A percentile compares a stretch with the other conserved stretches of the same genome.
phyloP scores from a whole-genome alignment of 2,329 filamentous ascomycete genomes.

The Alternaria metachromatica region DNA sequence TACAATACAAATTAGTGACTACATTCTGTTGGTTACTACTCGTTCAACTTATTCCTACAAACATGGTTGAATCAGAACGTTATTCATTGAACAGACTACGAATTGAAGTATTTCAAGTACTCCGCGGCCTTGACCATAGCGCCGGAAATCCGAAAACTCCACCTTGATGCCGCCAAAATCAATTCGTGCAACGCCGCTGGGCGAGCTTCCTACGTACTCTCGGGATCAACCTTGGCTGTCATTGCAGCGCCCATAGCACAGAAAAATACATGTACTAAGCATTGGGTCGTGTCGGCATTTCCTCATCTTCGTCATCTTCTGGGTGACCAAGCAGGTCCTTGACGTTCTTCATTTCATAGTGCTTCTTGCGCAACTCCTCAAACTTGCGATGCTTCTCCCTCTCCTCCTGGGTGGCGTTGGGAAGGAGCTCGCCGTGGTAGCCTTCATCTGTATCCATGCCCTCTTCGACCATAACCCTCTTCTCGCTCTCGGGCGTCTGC shows the following conservation, averaged over 20 bases:
- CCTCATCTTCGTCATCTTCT: conserved; percentile 14
- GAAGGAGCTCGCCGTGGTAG: conserved; percentile 67
- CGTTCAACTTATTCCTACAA: too few relatives aligned
- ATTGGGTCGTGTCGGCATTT: conserved; percentile 12
- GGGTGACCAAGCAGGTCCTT: conserved; percentile 75
- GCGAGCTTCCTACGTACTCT: not conserved
- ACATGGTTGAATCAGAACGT: not conserved
- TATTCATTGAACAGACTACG: conserved; percentile 2
- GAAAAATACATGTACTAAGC: not conserved
- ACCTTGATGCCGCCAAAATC: conserved; percentile 20
- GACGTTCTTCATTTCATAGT: conserved; percentile 98
- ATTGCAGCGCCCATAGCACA: not conserved
- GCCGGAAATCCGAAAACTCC: conserved; percentile 14
- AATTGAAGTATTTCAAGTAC: not conserved
- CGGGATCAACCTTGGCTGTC: not conserved
- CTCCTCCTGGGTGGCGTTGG: conserved; percentile 68
- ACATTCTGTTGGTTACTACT: too few relatives aligned
- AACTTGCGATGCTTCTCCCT: conserved; percentile 90
- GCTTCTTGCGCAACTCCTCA: conserved; percentile 89
- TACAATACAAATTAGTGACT: not conserved
- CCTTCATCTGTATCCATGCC: conserved; percentile 50
- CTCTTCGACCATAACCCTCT: conserved; percentile 80
- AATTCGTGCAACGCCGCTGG: conserved; percentile 3
- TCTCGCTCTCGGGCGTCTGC: conserved; percentile 61
- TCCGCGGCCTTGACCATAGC: not conserved